phyloP scores from a whole-genome alignment of 1,284 basidiomycete species.

The Volvariella volvacea region DNA sequence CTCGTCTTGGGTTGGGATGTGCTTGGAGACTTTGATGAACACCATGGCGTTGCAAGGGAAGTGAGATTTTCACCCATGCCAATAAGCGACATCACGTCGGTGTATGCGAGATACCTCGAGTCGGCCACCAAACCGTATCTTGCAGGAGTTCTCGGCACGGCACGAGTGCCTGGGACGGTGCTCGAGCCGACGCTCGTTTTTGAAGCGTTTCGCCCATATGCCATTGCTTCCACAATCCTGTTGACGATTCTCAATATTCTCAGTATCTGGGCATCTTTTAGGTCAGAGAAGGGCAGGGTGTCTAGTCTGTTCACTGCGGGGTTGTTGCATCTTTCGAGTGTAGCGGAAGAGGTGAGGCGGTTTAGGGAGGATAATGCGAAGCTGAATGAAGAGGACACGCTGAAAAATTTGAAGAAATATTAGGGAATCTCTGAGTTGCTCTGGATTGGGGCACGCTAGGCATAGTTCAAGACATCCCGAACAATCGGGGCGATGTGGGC shows the following conservation, averaged over 20 bases:
- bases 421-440: too few species aligned
- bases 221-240: neutral
- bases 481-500: too few species aligned
- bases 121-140: too few species aligned
- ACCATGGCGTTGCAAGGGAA: too few species aligned
- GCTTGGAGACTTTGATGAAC: too few species aligned
- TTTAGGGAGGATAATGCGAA: neutral
- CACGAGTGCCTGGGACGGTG: neutral
- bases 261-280: neutral
- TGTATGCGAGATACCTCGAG: too few species aligned
- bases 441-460: too few species aligned
- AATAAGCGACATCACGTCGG: too few species aligned
- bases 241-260: neutral
- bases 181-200: neutral
- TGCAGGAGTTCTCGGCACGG: neutral
- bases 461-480: too few species aligned
- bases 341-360: neutral
- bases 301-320: neutral
- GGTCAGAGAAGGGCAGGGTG: neutral
- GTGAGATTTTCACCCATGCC: neutral
- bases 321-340: neutral
- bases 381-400: neutral
- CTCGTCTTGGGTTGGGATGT: too few species aligned
- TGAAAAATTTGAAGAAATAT: too few species aligned
- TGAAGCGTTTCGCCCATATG: neutral